phyloP scores from a whole-genome alignment of 352 stramenopile species.

The Globisporangium viniferum region DNA sequence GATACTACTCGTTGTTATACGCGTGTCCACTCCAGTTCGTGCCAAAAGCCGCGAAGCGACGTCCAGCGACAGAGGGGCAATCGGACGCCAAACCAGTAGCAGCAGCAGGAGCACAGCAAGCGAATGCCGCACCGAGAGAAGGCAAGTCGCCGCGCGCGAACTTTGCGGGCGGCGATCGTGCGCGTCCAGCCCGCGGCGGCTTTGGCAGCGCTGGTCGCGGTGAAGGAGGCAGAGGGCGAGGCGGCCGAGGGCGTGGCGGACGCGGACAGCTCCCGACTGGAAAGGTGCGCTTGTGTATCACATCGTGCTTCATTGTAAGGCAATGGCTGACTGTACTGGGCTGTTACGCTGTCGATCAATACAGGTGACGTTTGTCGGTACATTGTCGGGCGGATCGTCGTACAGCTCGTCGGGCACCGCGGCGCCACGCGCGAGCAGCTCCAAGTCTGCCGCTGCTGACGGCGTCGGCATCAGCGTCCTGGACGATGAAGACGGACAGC shows the following conservation, averaged over 20 bases:
- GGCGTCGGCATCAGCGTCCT: constrained; percentile 85
- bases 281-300: constrained; percentile 26
- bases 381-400: constrained; percentile 75
- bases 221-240: constrained; percentile 31
- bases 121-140: constrained; percentile 22
- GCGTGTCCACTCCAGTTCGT: constrained; percentile 43
- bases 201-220: constrained; percentile 18
- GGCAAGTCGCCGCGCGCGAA: constrained; percentile 38
- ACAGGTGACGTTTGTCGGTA: constrained; percentile 72
- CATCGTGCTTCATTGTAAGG: background rate
- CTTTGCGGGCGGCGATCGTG: constrained; percentile 34
- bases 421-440: constrained; percentile 33
- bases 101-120: constrained; percentile 19
- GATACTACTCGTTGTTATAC: background rate
- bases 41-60: constrained; percentile 65
- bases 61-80: constrained; percentile 27
- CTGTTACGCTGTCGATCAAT: background rate
- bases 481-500: constrained; percentile 53
- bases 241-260: constrained; percentile 44
- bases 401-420: constrained; percentile 47
- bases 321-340: background rate
- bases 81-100: constrained; percentile 12
- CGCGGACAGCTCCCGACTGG: constrained; percentile 54
- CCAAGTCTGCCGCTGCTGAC: constrained; percentile 59
- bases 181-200: constrained; percentile 18